Evolutionary conservation across 768 basidiomycete species (phyloP), one percentile per base, ranked within the genome.

Genomic region (Gyrodon lividus): DNA sequence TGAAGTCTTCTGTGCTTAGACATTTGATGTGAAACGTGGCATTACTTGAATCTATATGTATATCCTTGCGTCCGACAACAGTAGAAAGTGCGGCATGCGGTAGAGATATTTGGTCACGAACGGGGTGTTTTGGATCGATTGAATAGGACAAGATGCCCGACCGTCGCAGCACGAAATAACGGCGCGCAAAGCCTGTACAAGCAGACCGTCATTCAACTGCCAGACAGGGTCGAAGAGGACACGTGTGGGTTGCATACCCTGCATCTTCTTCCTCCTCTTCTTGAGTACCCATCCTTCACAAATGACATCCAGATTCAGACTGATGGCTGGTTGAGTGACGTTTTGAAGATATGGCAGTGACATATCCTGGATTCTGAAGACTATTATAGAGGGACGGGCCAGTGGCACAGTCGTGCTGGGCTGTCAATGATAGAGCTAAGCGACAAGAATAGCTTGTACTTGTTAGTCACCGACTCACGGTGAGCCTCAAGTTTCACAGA

Each of bases 211-310:
- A 43, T 43, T 13, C 34, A 22, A 45, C 19, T 48, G 51, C 17
- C 34, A 17, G 2, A 41, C 13, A 19, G 10, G 42, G 26, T 20
- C 24, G 57, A 9, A 3, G 35, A 33, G 19, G 9, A 45, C 26
- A 48, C 30, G 44, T 30, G 41, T 28, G 7, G 31, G 35, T 34
- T 48, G 50, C 69, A 44, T 59, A 84, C 90, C 90, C 74, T 92
- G 91, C 86, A 92, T 85, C 73, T 82, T 89, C 77, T 89, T 91
- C 57, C 90, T 75, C 59, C 90, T 76, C 71, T 93, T 93, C 74
- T 92, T 92, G 54, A 92, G 75, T 5, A 92, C 71, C 89, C 89
- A 92, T 72, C 90, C 90, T 59, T 88, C 77, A 45, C 71, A 76
- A 4, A 87, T 56, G 44, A 82, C 62, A 26, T 59, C 60, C 22